A percentile compares a stretch with the other conserved stretches of the same genome.
Evolutionary conservation across 1,139 yeast genomes (phyloP).

Genomic region (Candida freyschussii): DNA sequence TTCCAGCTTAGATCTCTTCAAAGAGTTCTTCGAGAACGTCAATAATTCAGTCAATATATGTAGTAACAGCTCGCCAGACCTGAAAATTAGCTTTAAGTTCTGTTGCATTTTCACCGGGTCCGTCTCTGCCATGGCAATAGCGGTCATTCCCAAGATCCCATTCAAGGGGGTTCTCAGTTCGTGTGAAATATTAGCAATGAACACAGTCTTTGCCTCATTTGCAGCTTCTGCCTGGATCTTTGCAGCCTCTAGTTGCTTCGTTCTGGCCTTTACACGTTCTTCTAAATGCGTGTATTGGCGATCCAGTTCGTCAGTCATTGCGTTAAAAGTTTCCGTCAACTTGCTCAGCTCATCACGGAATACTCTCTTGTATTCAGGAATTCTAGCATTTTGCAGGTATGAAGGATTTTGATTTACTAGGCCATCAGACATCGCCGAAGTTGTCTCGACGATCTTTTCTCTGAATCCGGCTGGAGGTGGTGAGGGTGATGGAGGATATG

Average conservation of each 20-base stretch:
- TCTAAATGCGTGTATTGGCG: slow-evolving; percentile 80
- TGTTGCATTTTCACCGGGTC: slow-evolving; percentile 63
- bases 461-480: slow-evolving; percentile 1
- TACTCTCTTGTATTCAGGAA: slow-evolving; percentile 51
- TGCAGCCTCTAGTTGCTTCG: slow-evolving; percentile 84
- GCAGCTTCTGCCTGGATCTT: slow-evolving; percentile 90
- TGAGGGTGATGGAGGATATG: slow-evolving; percentile 1
- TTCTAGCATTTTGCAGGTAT: slow-evolving; percentile 36
- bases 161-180: slow-evolving; percentile 92
- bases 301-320: slow-evolving; percentile 84
- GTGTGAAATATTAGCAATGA: slow-evolving; percentile 93
- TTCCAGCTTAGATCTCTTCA: slow-evolving; percentile 79
- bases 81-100: slow-evolving; percentile 67
- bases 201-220: slow-evolving; percentile 89
- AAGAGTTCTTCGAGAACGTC: slow-evolving; percentile 86
- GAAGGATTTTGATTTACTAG: slow-evolving; percentile 31
- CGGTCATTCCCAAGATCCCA: slow-evolving; percentile 95
- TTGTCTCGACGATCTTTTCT: background rate
- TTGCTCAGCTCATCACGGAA: slow-evolving; percentile 86
- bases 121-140: slow-evolving; percentile 83
- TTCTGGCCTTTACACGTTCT: slow-evolving; percentile 83
- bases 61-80: slow-evolving; percentile 81
- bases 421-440: slow-evolving; percentile 25
- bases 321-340: slow-evolving; percentile 81
- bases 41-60: slow-evolving; percentile 85